Percentiles rank a stretch among this genome's conserved stretches.
These are phyloP conservation scores for Phytopythium litorale DNA, from an alignment of 352 stramenopile genomes.

Conservation along the genomic window DNA sequence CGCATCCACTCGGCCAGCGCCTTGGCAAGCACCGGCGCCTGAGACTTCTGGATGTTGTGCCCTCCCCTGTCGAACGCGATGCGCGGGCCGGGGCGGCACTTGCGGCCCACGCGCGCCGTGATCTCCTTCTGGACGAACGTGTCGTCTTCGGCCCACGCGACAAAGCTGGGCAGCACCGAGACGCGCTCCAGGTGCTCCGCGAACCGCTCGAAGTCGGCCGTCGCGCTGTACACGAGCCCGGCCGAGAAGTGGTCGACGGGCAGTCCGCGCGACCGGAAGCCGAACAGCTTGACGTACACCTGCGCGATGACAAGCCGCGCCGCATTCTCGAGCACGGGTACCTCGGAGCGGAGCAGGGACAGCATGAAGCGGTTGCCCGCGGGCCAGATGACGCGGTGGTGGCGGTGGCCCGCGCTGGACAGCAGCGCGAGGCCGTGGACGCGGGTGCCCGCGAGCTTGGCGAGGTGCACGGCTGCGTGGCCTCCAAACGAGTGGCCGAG, in stretches of 20 bases:
- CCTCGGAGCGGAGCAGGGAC: constrained; percentile 20
- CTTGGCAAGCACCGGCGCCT: constrained; percentile 30
- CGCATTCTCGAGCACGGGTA: constrained; percentile 9
- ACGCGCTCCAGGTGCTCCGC: constrained; percentile 21
- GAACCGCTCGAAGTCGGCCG: constrained; percentile 39
- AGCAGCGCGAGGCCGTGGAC: constrained; percentile 50
- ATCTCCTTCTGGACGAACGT: constrained; percentile 55
- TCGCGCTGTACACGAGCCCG: constrained; percentile 46
- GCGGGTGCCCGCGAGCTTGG: constrained; percentile 16
- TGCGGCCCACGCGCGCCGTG: constrained; percentile 26
- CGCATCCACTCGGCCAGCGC: constrained; percentile 44
- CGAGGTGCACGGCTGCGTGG: constrained; percentile 47
- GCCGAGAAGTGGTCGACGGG: constrained; percentile 49
- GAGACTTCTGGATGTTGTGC: constrained; percentile 78
- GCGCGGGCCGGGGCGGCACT: constrained; percentile 27
- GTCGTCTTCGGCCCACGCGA: constrained; percentile 60
- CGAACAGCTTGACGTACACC: constrained; percentile 42
- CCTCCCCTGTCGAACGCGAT: constrained; percentile 44
- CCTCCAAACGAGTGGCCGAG: constrained; percentile 65
- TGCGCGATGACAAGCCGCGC: constrained; percentile 26
- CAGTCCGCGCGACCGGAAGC: constrained; percentile 36
- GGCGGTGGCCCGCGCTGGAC: constrained; percentile 35
- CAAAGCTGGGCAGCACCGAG: constrained; percentile 23
- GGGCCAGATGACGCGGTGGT: constrained; percentile 33
- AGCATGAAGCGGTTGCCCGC: constrained; percentile 29